These are phyloP conservation scores for Pelargonium cotyledonis DNA, from an alignment of 441 rosid species.

Conservation along the genomic window DNA sequence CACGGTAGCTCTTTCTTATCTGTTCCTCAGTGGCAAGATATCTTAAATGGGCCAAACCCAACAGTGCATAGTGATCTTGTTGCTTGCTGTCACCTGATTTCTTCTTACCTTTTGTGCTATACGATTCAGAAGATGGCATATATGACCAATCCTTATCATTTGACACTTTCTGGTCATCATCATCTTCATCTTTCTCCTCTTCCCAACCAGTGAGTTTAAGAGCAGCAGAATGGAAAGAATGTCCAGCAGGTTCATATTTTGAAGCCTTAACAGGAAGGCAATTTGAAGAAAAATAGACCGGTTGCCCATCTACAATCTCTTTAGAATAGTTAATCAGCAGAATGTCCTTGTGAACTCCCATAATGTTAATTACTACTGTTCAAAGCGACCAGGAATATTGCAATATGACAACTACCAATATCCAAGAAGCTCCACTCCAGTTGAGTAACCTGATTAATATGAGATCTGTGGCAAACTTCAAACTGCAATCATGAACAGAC, in stretches of 20 bases:
- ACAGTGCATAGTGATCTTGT: slow-evolving; percentile 86
- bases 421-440: not conserved
- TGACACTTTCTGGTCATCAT: slow-evolving; percentile 46
- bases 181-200: slow-evolving; percentile 35
- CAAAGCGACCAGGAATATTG: not conserved
- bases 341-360: slow-evolving; percentile 31
- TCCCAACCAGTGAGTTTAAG: slow-evolving; percentile 70
- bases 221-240: slow-evolving; percentile 77
- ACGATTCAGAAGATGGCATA: slow-evolving; percentile 63
- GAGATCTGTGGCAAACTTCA: not conserved
- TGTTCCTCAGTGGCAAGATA: slow-evolving; percentile 97
- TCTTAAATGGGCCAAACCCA: slow-evolving; percentile 83
- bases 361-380: slow-evolving; percentile 1
- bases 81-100: slow-evolving; percentile 65
- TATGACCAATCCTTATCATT: slow-evolving; percentile 48
- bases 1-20: slow-evolving; percentile 82
- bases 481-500: not conserved
- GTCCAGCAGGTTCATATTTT: slow-evolving; percentile 84
- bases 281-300: slow-evolving; percentile 63
- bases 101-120: slow-evolving; percentile 72
- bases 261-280: slow-evolving; percentile 67
- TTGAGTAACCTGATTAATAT: not conserved
- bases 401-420: not conserved
- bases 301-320: slow-evolving; percentile 72
- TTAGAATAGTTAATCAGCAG: slow-evolving; percentile 59